Conservation (phyloP, 2,329 filamentous ascomycete genomes). For the Podosphaera aphanis region DNA sequence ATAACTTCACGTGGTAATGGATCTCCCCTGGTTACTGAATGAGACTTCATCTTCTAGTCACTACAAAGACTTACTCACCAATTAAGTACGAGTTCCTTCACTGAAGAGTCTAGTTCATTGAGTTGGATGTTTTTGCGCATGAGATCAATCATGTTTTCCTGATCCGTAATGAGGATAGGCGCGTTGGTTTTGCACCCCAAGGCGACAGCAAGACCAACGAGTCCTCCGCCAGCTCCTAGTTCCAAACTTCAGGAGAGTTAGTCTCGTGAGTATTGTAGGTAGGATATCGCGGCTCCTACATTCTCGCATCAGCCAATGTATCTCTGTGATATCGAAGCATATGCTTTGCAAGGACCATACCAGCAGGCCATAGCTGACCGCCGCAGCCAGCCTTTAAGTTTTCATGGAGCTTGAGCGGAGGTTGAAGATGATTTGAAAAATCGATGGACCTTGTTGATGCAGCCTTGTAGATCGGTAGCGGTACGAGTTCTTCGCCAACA, state of each 20-base stretch:
- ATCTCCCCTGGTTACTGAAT: conserved; percentile 27
- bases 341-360: conserved; percentile 69
- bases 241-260: conserved; percentile 39
- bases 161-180: conserved; percentile 65
- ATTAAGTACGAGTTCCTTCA: conserved; percentile 49
- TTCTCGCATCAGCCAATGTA: conserved; percentile 40
- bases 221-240: conserved; percentile 72
- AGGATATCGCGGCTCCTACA: conserved; percentile 25
- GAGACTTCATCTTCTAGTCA: neutral
- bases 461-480: conserved; percentile 33
- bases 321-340: conserved; percentile 50
- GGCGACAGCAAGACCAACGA: conserved; percentile 48
- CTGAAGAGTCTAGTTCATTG: conserved; percentile 42
- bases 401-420: conserved; percentile 55
- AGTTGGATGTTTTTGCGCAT: conserved; percentile 75
- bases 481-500: conserved; percentile 31
- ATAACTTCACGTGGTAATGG: conserved; percentile 29
- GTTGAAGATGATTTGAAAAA: conserved; percentile 51
- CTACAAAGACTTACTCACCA: conserved; percentile 37
- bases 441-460: conserved; percentile 28
- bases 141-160: conserved; percentile 59
- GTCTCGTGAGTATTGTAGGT: neutral
- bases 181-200: conserved; percentile 28
- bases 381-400: conserved; percentile 76
- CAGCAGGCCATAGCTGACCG: conserved; percentile 84